Conservation (phyloP, 768 basidiomycete species). For the Rhodotorula kratochvilovae region DNA sequence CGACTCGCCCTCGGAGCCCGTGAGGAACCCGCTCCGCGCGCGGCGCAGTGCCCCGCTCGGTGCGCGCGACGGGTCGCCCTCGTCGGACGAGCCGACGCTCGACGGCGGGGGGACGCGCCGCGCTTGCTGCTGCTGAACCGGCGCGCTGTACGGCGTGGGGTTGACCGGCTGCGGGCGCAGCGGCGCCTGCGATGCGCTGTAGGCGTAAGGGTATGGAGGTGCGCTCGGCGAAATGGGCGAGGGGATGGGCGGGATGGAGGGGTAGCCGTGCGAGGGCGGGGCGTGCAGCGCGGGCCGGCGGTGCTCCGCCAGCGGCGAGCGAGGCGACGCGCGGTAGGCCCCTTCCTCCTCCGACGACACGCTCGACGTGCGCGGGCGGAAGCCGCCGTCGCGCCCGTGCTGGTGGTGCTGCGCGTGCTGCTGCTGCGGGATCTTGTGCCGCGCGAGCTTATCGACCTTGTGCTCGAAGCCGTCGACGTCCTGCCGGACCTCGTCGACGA, state of each 20-base stretch:
- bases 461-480: background rate
- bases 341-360: background rate
- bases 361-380: background rate
- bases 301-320: background rate
- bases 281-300: background rate
- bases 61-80: background rate
- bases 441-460: background rate
- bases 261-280: background rate
- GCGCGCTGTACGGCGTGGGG: background rate
- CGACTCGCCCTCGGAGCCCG: background rate
- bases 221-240: constrained; percentile 5
- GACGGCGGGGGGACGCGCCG: background rate
- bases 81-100: constrained; percentile 13
- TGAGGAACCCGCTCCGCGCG: background rate
- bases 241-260: constrained; percentile 1
- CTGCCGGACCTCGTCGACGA: background rate
- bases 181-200: background rate
- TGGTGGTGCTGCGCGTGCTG: too few relatives aligned
- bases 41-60: background rate
- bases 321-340: too few relatives aligned
- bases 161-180: constrained; percentile 19
- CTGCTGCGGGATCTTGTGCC: background rate
- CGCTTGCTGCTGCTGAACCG: too few relatives aligned
- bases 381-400: too few relatives aligned
- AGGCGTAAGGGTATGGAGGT: background rate